Percentiles rank a stretch among this genome's conserved stretches.
phyloP scores from a whole-genome alignment of 306 rosid genomes.

The Vigna angularis region DNA sequence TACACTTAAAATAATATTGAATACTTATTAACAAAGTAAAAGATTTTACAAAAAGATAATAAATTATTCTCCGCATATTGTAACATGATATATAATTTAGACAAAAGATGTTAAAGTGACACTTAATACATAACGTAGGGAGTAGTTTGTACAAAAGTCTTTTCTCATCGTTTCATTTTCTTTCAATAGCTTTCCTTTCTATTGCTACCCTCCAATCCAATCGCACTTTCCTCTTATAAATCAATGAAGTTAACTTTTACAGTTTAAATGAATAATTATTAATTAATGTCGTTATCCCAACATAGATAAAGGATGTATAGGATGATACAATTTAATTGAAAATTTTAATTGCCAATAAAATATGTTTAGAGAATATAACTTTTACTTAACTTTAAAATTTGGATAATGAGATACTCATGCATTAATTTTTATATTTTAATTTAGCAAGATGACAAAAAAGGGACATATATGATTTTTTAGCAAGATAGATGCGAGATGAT shows the following conservation, averaged over 20 bases:
- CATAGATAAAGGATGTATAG: background rate
- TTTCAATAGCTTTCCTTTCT: background rate
- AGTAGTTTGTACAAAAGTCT: conserved; percentile 4
- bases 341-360: background rate
- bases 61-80: background rate
- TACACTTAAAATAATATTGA: background rate
- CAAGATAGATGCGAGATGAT: too few species aligned
- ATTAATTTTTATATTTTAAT: background rate
- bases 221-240: background rate
- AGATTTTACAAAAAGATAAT: background rate
- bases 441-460: too few species aligned
- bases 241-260: background rate
- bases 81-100: background rate
- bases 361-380: background rate
- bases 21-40: background rate
- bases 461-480: too few species aligned
- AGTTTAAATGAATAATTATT: background rate
- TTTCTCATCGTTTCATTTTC: background rate
- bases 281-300: background rate
- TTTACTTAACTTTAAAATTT: background rate
- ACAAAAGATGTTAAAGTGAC: background rate
- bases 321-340: background rate
- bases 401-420: background rate
- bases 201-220: background rate
- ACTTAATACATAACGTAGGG: background rate